Conservation (phyloP, 805 yeast genomes). For the Jamesozyma lodderae region DNA sequence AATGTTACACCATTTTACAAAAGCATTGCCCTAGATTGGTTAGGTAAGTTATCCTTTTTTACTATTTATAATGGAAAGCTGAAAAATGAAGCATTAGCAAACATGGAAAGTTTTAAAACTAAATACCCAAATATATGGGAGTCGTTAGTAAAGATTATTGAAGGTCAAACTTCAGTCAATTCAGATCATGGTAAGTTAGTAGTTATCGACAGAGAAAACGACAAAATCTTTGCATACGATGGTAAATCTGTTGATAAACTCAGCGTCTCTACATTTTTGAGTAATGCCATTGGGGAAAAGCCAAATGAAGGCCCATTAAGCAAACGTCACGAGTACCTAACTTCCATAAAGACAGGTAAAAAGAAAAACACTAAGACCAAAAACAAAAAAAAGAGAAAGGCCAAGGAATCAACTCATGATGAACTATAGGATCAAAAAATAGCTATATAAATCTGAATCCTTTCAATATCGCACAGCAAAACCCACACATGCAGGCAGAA, state of each 20-base stretch:
- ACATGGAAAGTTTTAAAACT: constrained; percentile 5
- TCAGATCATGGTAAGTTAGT: constrained; percentile 14
- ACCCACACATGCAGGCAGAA: background rate
- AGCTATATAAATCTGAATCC: background rate
- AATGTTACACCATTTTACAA: constrained; percentile 48
- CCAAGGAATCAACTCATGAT: constrained; percentile 2
- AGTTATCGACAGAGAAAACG: constrained; percentile 16
- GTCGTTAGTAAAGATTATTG: constrained; percentile 10
- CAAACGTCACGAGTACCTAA: constrained; percentile 16
- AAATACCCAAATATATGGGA: constrained; percentile 18
- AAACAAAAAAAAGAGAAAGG: constrained; percentile 3
- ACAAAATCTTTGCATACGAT: constrained; percentile 13
- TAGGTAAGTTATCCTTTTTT: constrained; percentile 43
- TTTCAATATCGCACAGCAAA: background rate
- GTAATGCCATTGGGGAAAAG: constrained; percentile 7
- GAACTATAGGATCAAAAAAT: constrained; percentile 9
- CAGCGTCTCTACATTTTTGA: constrained; percentile 19
- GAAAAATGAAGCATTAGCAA: constrained; percentile 7
- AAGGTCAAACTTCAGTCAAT: constrained; percentile 12
- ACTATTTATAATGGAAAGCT: constrained; percentile 29
- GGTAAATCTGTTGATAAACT: constrained; percentile 18
- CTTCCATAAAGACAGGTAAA: constrained; percentile 16
- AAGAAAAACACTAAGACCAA: constrained; percentile 2
- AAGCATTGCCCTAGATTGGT: constrained; percentile 61
- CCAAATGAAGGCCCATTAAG: constrained; percentile 31